Evolutionary conservation across 495 filamentous ascomycete genomes (phyloP).

Genomic region (Schizothecium vesticola): DNA sequence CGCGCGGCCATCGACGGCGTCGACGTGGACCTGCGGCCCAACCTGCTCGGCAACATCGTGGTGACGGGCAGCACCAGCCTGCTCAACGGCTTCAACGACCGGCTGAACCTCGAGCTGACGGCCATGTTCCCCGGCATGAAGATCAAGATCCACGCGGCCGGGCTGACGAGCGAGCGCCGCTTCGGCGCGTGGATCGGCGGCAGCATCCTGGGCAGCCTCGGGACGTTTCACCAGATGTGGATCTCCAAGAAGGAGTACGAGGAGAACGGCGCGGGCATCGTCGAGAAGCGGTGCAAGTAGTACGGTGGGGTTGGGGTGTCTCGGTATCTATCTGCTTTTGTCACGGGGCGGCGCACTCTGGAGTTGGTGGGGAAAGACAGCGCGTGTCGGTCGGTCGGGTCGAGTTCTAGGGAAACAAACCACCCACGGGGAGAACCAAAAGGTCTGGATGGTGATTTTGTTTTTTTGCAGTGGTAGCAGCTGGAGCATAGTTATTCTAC

Average conservation of each 20-base stretch:
- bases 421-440: neutral
- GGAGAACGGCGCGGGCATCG: constrained; percentile 64
- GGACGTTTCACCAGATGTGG: constrained; percentile 99
- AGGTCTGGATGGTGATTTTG: neutral
- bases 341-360: neutral
- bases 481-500: neutral
- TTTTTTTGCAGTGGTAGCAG: neutral
- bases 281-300: constrained; percentile 76
- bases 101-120: constrained; percentile 76
- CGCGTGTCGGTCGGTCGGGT: neutral
- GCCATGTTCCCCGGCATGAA: constrained; percentile 71
- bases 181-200: constrained; percentile 96
- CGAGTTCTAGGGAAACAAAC: neutral
- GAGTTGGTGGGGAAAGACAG: neutral
- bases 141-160: constrained; percentile 77
- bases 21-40: constrained; percentile 82
- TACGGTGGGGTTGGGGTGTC: neutral
- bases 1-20: constrained; percentile 68
- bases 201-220: constrained; percentile 90
- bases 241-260: constrained; percentile 82
- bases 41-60: constrained; percentile 82
- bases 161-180: constrained; percentile 77
- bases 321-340: neutral
- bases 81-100: constrained; percentile 83
- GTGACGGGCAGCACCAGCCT: constrained; percentile 83